phyloP scores from a whole-genome alignment of 176 grass and related monocot species.

The Zizania latifolia region DNA sequence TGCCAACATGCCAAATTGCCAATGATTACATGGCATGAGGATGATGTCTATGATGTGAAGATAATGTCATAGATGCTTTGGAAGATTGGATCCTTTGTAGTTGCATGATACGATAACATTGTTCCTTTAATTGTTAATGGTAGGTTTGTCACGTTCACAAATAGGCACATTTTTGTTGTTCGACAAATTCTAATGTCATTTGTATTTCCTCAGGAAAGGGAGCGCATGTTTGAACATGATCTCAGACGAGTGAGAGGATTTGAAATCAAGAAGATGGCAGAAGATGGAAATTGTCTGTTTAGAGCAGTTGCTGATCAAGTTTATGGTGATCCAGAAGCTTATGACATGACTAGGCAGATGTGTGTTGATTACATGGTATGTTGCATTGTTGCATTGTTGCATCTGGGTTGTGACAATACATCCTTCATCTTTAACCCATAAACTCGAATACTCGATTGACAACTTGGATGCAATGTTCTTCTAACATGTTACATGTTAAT shows the following conservation, averaged over 20 bases:
- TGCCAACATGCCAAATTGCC: background rate
- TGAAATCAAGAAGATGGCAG: slow-evolving; percentile 84
- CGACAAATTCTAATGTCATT: background rate
- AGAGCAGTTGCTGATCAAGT: slow-evolving; percentile 99
- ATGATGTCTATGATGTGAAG: slow-evolving; percentile 1
- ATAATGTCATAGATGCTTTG: background rate
- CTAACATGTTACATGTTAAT: too few relatives aligned
- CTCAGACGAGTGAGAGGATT: slow-evolving; percentile 83
- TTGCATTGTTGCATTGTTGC: slow-evolving; percentile 9
- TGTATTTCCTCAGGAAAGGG: slow-evolving; percentile 67
- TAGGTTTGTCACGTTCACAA: background rate
- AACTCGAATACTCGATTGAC: too few relatives aligned
- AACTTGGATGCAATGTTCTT: too few relatives aligned
- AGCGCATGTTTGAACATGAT: slow-evolving; percentile 77
- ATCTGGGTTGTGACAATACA: too few relatives aligned
- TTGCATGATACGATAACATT: background rate
- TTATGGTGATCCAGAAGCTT: slow-evolving; percentile 89
- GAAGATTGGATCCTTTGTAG: background rate
- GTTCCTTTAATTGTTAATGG: background rate
- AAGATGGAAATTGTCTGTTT: slow-evolving; percentile 96
- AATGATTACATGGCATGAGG: background rate
- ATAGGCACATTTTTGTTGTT: background rate
- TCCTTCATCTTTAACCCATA: too few relatives aligned
- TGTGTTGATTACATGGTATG: slow-evolving; percentile 98
- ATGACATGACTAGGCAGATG: slow-evolving; percentile 95